Base-by-base conservation (phyloP, 2,329 filamentous ascomycete species). In the Cryoendolithus antarcticus region DNA sequence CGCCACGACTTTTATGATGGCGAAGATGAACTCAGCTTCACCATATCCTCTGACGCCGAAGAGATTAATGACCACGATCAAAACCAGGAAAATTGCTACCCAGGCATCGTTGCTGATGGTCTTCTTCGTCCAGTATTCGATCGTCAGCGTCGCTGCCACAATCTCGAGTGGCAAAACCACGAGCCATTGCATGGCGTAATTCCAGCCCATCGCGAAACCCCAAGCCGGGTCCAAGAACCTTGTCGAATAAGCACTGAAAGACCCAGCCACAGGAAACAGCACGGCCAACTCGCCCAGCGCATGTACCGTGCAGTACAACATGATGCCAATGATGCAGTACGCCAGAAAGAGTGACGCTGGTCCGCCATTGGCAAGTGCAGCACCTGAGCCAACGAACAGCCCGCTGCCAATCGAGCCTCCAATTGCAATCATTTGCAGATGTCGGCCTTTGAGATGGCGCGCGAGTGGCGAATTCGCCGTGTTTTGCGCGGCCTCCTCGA, bases 341-440 rank as follows among this genome's bases (percentile, higher is more conserved):
- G 49, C 48, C 21, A 59, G 49, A 10, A 59, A 37, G n/a, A 60
- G 44, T 3, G 55, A 55, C 3, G 55, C 55, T n/a, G 57, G 57
- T 9, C 57, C 57, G 31, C 55, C 57, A 31, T 43, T 45, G 8
- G 51, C 46, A n/a, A 60, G 46, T 6, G 56, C 52, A 30, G 38
- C 44, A 12, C 57, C 57, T 11, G 51, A 53, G 28, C 56, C 57
- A 35, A 60, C 53, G 48, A 60, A 60, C 28, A 60, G 48, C 43
- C 56, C 56, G 32, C 55, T 53, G 35, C 56, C 56, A 52, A 94
- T 93, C 8, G 82, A 89, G 34, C 86, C 86, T 52, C 86, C 86
- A 50, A 95, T 93, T 9, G 89, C 89, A 68, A 95, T 95, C 89
- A 95, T 95, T 66, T 95, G 88, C 57, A 95, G 58, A 66, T 96